These are phyloP conservation scores for Penicillium steckii DNA, from an alignment of 495 filamentous ascomycete species.

Conservation along the genomic window DNA sequence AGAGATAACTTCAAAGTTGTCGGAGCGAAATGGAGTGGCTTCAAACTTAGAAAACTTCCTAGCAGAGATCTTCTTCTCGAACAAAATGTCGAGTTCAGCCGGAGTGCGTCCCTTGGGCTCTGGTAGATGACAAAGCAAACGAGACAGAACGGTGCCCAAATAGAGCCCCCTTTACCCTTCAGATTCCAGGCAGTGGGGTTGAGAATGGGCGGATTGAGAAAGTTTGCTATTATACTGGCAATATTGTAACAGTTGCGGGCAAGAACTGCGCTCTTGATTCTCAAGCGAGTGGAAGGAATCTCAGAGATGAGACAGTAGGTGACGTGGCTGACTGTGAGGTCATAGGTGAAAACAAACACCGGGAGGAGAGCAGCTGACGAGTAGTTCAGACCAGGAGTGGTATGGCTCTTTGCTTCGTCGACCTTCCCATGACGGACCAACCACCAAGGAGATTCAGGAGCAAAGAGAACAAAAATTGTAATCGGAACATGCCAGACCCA, in stretches of 20 bases:
- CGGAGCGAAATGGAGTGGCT: slow-evolving; percentile 55
- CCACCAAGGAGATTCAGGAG: background rate
- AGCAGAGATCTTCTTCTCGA: slow-evolving; percentile 58
- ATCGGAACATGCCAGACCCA: background rate
- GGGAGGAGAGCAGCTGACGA: slow-evolving; percentile 40
- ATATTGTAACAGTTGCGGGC: slow-evolving; percentile 69
- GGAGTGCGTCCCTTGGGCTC: slow-evolving; percentile 67
- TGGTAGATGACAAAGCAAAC: slow-evolving; percentile 65
- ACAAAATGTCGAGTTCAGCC: slow-evolving; percentile 68
- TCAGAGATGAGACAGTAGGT: slow-evolving; percentile 73
- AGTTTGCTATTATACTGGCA: slow-evolving; percentile 60
- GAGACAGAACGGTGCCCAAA: slow-evolving; percentile 70
- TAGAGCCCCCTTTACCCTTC: slow-evolving; percentile 67
- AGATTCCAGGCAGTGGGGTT: slow-evolving; percentile 67
- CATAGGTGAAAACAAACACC: slow-evolving; percentile 67
- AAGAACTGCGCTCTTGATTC: slow-evolving; percentile 69
- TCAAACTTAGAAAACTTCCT: slow-evolving; percentile 52
- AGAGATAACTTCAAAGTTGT: slow-evolving; percentile 13
- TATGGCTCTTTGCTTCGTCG: slow-evolving; percentile 27
- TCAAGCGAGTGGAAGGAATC: slow-evolving; percentile 64
- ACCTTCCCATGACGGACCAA: background rate
- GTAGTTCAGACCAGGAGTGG: background rate
- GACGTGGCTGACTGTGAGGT: slow-evolving; percentile 70
- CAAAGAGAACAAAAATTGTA: background rate
- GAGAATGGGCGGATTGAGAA: slow-evolving; percentile 63